These are phyloP conservation scores for Pythium insidiosum DNA, from an alignment of 352 stramenopile species.

Conservation along the genomic window DNA sequence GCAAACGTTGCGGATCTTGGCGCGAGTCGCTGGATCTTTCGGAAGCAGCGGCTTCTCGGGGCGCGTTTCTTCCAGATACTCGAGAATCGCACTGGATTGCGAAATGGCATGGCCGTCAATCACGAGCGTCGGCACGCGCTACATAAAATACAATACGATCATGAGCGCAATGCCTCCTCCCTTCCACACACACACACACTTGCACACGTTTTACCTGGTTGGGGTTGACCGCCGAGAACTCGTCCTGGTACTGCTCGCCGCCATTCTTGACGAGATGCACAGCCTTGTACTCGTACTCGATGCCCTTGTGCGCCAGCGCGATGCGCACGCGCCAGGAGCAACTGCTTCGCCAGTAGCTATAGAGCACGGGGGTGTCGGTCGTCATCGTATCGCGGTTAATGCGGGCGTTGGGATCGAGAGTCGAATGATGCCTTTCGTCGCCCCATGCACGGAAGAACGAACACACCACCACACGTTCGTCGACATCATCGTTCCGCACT, in stretches of 20 bases:
- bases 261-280: conserved; percentile 60
- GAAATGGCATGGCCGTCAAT: conserved; percentile 63
- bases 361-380: conserved; percentile 31
- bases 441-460: no score
- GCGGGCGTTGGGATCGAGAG: no score
- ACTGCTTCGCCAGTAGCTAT: conserved; percentile 86
- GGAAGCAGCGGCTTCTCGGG: conserved; percentile 66
- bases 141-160: no score
- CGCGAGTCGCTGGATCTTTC: conserved; percentile 47
- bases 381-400: no score
- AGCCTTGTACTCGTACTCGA: conserved; percentile 73
- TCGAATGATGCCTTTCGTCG: no score
- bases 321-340: conserved; percentile 89
- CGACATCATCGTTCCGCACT: no score
- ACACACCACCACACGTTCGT: no score
- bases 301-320: conserved; percentile 78
- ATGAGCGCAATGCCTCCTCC: no score
- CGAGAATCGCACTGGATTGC: conserved; percentile 89
- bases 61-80: conserved; percentile 89
- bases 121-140: conserved; percentile 74
- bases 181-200: no score
- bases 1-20: conserved; percentile 80
- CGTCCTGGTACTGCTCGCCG: conserved; percentile 43
- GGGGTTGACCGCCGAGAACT: conserved; percentile 55
- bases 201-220: conserved; percentile 48